phyloP scores from a whole-genome alignment of 2,329 filamentous ascomycete genomes.

The Alternaria rosae region DNA sequence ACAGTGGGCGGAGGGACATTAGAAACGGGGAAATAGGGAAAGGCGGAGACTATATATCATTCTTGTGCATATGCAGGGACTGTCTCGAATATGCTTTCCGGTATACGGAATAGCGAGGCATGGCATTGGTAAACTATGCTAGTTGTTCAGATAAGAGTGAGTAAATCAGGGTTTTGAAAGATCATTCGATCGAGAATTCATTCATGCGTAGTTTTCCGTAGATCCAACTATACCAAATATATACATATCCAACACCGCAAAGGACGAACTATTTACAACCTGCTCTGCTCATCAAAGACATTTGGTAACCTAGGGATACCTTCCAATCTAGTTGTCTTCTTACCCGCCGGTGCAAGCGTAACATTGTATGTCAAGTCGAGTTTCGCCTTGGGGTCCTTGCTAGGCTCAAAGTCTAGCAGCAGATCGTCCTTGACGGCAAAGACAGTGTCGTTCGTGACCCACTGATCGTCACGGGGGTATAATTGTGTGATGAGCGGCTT shows the following conservation, averaged over 20 bases:
- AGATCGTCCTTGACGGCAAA: conserved; percentile 69
- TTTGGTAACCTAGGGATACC: conserved; percentile 43
- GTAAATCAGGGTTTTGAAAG: neutral
- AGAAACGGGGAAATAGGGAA: neutral
- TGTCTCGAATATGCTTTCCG: conserved; percentile 11
- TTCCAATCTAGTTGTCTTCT: conserved; percentile 40
- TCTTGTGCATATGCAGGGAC: conserved; percentile 6
- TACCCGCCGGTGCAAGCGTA: conserved; percentile 56
- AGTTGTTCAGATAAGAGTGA: neutral
- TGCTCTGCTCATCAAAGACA: conserved; percentile 32
- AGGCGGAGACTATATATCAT: conserved; percentile 7
- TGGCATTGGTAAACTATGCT: neutral
- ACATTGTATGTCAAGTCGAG: conserved; percentile 71
- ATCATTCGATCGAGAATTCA: neutral
- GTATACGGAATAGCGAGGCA: neutral
- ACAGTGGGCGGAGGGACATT: conserved; percentile 1
- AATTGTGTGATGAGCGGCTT: conserved; percentile 65
- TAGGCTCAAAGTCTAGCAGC: conserved; percentile 64
- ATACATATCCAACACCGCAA: conserved; percentile 17
- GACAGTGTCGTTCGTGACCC: conserved; percentile 65
- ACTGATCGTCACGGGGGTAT: conserved; percentile 66
- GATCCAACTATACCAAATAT: conserved; percentile 21
- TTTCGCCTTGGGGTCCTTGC: conserved; percentile 60
- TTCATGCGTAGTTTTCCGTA: neutral
- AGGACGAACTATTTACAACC: conserved; percentile 27